These are phyloP conservation scores for Ettlia oleoabundans DNA, from an alignment of 139 green algal species.

Conservation along the genomic window DNA sequence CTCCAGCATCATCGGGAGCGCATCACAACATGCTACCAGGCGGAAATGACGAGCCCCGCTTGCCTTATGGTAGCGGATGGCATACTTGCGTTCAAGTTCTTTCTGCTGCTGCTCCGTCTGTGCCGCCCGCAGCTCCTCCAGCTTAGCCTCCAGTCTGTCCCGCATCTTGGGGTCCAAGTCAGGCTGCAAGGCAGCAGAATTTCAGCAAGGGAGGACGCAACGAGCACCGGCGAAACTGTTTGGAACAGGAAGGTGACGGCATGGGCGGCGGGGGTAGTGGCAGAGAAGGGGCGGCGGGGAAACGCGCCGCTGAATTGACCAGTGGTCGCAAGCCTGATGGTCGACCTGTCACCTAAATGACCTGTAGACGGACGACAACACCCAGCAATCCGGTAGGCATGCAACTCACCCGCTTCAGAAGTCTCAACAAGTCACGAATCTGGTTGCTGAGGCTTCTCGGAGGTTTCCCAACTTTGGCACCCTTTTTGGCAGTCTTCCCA, in stretches of 20 bases:
- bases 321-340: neutral
- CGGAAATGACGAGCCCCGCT: too few relatives aligned
- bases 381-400: too few relatives aligned
- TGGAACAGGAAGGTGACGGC: too few relatives aligned
- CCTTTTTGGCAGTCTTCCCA: neutral
- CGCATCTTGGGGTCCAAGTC: slow-evolving; percentile 53
- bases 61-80: slow-evolving; percentile 82
- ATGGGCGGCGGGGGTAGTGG: neutral
- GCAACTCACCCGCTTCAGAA: slow-evolving; percentile 20
- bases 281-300: too few relatives aligned
- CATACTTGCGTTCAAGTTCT: slow-evolving; percentile 69
- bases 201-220: neutral
- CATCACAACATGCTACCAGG: too few relatives aligned
- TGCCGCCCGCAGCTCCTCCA: slow-evolving; percentile 55
- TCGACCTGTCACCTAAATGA: too few relatives aligned
- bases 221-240: too few relatives aligned
- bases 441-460: slow-evolving; percentile 60
- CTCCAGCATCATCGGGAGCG: too few relatives aligned
- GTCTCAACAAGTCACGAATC: slow-evolving; percentile 64
- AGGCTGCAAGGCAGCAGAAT: neutral
- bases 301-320: too few relatives aligned
- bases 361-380: too few relatives aligned
- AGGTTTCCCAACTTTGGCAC: neutral
- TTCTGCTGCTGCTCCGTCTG: slow-evolving; percentile 32
- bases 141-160: slow-evolving; percentile 60